Percentiles rank a stretch among this genome's conserved stretches.
Conservation (phyloP, 768 basidiomycete species). For the Hortiboletus flavorubellus region DNA sequence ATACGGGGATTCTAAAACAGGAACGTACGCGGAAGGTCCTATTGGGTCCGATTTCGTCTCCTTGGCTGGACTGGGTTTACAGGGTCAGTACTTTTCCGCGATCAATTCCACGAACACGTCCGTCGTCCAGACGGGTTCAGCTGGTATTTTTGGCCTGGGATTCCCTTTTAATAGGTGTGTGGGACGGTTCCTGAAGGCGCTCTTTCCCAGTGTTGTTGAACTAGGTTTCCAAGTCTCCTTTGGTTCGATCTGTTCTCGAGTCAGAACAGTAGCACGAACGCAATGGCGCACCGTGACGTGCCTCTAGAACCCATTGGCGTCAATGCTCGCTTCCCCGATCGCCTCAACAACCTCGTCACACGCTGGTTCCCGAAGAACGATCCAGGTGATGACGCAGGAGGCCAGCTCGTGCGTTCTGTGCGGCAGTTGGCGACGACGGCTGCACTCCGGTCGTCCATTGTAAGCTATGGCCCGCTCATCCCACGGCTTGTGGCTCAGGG, state of each 20-base stretch:
- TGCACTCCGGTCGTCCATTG: constrained; percentile 41
- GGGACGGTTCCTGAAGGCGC: neutral
- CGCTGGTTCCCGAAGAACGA: constrained; percentile 21
- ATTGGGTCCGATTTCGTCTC: constrained; percentile 58
- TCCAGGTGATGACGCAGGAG: neutral
- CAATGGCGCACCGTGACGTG: neutral
- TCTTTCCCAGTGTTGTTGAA: neutral
- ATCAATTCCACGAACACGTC: constrained; percentile 69
- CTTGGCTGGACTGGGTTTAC: constrained; percentile 49
- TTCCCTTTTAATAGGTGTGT: constrained; percentile 69
- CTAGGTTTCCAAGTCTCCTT: constrained; percentile 37
- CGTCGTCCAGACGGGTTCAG: constrained; percentile 50
- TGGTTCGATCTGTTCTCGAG: constrained; percentile 39
- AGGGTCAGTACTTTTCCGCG: constrained; percentile 59
- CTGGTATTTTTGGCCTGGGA: constrained; percentile 73
- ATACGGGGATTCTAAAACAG: constrained; percentile 72
- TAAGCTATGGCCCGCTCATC: constrained; percentile 43
- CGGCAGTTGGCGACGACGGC: constrained; percentile 14
- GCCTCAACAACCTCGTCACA: constrained; percentile 9
- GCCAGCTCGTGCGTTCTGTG: constrained; percentile 3
- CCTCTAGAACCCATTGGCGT: neutral
- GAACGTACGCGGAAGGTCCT: constrained; percentile 62
- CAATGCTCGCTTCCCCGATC: constrained; percentile 1
- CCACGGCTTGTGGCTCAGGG: constrained; percentile 42
- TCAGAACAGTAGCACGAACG: constrained; percentile 7